These are phyloP conservation scores for Grigorovia transvaalensis DNA, from an alignment of 805 yeast genomes.

Conservation along the genomic window DNA sequence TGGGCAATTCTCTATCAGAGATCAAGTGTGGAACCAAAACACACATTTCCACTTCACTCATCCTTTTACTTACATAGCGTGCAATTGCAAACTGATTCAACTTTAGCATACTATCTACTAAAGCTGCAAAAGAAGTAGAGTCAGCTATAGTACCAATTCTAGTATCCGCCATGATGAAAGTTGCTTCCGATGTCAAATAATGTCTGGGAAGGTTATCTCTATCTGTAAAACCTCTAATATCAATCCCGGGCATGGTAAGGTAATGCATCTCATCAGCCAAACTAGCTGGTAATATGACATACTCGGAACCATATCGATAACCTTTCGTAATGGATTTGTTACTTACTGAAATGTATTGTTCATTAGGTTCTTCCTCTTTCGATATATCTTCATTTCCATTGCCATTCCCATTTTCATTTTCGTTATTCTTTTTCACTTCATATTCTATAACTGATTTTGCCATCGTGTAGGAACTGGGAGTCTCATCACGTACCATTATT, in stretches of 20 bases:
- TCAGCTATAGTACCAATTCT: slow-evolving; percentile 31
- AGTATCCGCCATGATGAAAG: slow-evolving; percentile 36
- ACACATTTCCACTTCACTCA: slow-evolving; percentile 42
- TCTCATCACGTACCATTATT: slow-evolving; percentile 12
- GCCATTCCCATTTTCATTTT: slow-evolving; percentile 11
- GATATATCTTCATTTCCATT: slow-evolving; percentile 9
- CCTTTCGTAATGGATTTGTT: slow-evolving; percentile 43
- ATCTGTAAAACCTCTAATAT: slow-evolving; percentile 51
- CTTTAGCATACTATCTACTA: slow-evolving; percentile 45
- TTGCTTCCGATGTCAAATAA: slow-evolving; percentile 49
- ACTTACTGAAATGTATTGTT: slow-evolving; percentile 21
- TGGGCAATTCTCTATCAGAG: background rate
- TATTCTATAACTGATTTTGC: slow-evolving; percentile 19
- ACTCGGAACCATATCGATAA: slow-evolving; percentile 54
- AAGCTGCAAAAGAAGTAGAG: slow-evolving; percentile 32
- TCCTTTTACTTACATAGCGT: slow-evolving; percentile 45
- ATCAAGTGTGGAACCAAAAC: slow-evolving; percentile 41
- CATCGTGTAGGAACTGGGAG: slow-evolving; percentile 6
- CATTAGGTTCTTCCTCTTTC: background rate
- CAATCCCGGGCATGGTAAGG: slow-evolving; percentile 43
- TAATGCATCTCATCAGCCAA: slow-evolving; percentile 34
- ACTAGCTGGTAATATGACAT: slow-evolving; percentile 42
- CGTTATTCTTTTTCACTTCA: slow-evolving; percentile 16
- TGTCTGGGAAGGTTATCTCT: slow-evolving; percentile 43
- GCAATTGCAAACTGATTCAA: slow-evolving; percentile 45